These are phyloP conservation scores for Olyra latifolia DNA, from an alignment of 176 grass and related monocot species.

Conservation along the genomic window DNA sequence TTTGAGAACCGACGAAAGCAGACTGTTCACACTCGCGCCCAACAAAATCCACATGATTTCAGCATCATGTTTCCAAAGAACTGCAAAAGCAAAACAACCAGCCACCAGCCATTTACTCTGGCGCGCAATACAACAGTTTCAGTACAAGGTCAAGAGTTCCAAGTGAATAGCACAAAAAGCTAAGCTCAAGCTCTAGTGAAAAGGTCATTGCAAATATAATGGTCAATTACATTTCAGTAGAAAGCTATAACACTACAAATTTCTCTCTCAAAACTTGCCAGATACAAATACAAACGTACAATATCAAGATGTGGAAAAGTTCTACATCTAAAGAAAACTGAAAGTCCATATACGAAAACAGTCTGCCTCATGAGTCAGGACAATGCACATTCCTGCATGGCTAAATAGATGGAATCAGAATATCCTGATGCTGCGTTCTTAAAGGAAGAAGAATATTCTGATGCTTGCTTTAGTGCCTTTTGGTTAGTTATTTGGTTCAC, in stretches of 20 bases:
- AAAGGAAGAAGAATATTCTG: slow-evolving; percentile 14
- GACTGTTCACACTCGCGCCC: slow-evolving; percentile 55
- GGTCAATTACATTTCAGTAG: neutral
- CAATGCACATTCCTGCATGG: neutral
- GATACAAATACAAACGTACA: neutral
- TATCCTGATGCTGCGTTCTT: neutral
- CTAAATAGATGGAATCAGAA: neutral
- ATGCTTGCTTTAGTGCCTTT: slow-evolving; percentile 28
- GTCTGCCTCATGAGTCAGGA: neutral
- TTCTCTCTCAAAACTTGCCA: neutral
- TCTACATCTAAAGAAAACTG: neutral
- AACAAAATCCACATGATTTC: slow-evolving; percentile 66
- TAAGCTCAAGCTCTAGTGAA: neutral
- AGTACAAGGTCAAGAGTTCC: neutral
- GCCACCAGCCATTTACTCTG: slow-evolving; percentile 92
- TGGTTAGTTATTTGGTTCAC: neutral
- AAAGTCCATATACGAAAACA: neutral
- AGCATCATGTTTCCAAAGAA: slow-evolving; percentile 73
- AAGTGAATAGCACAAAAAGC: slow-evolving; percentile 25
- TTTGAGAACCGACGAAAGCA: slow-evolving; percentile 61
- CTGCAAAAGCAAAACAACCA: slow-evolving; percentile 48
- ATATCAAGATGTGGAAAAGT: neutral
- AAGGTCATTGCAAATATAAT: neutral
- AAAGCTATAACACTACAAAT: neutral
- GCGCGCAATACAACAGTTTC: neutral